phyloP scores from a whole-genome alignment of 345 rosid genomes.

The Barbarea vulgaris region DNA sequence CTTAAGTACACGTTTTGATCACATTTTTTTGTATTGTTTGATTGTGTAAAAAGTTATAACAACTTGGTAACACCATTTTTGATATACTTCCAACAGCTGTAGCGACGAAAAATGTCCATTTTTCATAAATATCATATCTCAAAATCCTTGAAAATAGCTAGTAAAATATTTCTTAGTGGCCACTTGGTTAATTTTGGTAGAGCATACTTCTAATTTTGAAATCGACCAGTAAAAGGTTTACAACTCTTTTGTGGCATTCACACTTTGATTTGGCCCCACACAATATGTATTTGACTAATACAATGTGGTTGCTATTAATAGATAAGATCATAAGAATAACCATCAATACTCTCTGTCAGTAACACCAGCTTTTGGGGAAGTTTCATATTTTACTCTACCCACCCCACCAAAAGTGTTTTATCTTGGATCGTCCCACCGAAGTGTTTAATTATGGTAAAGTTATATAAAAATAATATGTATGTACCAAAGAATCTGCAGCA shows the following conservation, averaged over 20 bases:
- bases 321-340: not conserved
- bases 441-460: constrained; percentile 7
- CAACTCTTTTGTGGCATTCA: not conserved
- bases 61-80: not conserved
- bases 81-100: not conserved
- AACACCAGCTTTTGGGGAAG: not conserved
- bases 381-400: constrained; percentile 6
- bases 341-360: not conserved
- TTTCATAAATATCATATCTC: not conserved
- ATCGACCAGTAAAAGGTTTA: not conserved
- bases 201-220: not conserved
- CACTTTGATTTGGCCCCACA: not conserved
- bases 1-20: not conserved
- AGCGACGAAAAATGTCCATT: not conserved
- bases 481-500: constrained; percentile 18
- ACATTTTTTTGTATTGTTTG: not conserved
- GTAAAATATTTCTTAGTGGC: not conserved
- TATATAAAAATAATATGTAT: not conserved
- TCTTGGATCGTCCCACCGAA: not conserved
- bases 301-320: constrained; percentile 16
- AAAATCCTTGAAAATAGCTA: not conserved
- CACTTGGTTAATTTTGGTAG: not conserved
- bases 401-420: constrained; percentile 22
- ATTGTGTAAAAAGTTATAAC: not conserved
- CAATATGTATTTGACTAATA: not conserved